A percentile compares a stretch with the other conserved stretches of the same genome.
Conservation (phyloP, 2,329 filamentous ascomycete species). For the Phaeosphaeriaceae sp. region DNA sequence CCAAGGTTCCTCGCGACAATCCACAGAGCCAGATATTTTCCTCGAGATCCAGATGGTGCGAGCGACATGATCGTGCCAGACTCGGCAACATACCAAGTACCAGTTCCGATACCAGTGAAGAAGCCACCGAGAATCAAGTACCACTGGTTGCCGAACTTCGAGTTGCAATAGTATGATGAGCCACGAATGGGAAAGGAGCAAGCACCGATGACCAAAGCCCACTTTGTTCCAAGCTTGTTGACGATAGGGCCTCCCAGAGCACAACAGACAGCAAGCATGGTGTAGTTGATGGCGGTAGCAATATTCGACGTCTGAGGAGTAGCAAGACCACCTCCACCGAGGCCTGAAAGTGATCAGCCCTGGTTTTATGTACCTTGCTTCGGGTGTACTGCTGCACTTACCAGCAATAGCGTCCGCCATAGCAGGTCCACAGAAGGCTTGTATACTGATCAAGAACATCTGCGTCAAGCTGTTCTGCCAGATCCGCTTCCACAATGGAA, state of each 20-base stretch:
- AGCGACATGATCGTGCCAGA: conserved; percentile 59
- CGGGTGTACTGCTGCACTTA: conserved; percentile 1
- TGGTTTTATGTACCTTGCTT: neutral
- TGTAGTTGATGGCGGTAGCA: conserved; percentile 40
- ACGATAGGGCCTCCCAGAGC: conserved; percentile 55
- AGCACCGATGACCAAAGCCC: conserved; percentile 54
- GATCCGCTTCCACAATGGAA: conserved; percentile 54
- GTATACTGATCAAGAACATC: conserved; percentile 57
- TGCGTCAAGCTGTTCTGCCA: conserved; percentile 58
- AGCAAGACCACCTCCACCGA: conserved; percentile 54
- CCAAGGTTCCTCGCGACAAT: conserved; percentile 57
- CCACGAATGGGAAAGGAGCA: conserved; percentile 55
- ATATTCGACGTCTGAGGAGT: conserved; percentile 55
- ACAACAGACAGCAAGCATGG: conserved; percentile 43
- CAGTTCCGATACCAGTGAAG: conserved; percentile 39
- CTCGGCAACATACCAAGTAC: conserved; percentile 60
- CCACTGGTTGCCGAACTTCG: conserved; percentile 59
- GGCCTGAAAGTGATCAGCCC: conserved; percentile 16
- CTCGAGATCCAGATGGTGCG: conserved; percentile 55
- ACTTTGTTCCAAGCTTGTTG: conserved; percentile 57
- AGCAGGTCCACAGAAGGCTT: conserved; percentile 50
- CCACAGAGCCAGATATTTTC: conserved; percentile 58
- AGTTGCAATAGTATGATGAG: conserved; percentile 58
- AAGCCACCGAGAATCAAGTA: conserved; percentile 43
- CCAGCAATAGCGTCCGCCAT: conserved; percentile 43